These are phyloP conservation scores for Rhodofomes roseus DNA, from an alignment of 1,284 basidiomycete species.

Conservation along the genomic window DNA sequence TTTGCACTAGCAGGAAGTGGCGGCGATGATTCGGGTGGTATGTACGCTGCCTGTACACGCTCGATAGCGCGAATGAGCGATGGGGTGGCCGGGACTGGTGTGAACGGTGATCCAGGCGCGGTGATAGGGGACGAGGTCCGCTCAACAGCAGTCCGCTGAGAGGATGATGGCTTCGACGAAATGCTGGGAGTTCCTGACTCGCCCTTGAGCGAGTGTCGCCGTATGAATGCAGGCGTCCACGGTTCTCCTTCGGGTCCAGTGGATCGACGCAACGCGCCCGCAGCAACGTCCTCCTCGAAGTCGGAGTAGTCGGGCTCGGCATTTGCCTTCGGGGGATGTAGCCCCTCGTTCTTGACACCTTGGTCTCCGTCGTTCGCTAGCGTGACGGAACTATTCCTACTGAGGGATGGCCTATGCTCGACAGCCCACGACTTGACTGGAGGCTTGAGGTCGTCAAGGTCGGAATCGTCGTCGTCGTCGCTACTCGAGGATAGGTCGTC, in stretches of 20 bases:
- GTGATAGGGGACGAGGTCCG: neutral
- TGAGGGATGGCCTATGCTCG: neutral
- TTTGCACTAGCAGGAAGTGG: conserved; percentile 6
- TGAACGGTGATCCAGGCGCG: conserved; percentile 17
- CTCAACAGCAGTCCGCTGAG: neutral
- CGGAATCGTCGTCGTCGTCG: conserved; percentile 28
- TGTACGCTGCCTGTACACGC: conserved; percentile 47
- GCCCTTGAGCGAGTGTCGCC: conserved; percentile 10
- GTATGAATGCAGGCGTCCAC: conserved; percentile 34
- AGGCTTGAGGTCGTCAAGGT: conserved; percentile 8
- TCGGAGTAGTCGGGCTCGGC: conserved; percentile 36
- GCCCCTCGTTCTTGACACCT: neutral
- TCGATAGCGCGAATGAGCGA: conserved; percentile 58
- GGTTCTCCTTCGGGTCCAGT: conserved; percentile 16
- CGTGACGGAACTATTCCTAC: neutral
- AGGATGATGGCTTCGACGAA: neutral
- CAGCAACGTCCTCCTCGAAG: conserved; percentile 30
- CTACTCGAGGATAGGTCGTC: conserved; percentile 32
- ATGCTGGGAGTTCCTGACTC: neutral
- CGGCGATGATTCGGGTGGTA: conserved; percentile 10
- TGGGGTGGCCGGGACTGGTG: conserved; percentile 54
- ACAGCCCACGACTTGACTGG: neutral
- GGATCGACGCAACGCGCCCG: conserved; percentile 7
- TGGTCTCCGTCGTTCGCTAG: neutral
- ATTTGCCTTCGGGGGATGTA: neutral